Conservation (phyloP, 345 rosid genomes). For the Gynandropsis gynandra region DNA sequence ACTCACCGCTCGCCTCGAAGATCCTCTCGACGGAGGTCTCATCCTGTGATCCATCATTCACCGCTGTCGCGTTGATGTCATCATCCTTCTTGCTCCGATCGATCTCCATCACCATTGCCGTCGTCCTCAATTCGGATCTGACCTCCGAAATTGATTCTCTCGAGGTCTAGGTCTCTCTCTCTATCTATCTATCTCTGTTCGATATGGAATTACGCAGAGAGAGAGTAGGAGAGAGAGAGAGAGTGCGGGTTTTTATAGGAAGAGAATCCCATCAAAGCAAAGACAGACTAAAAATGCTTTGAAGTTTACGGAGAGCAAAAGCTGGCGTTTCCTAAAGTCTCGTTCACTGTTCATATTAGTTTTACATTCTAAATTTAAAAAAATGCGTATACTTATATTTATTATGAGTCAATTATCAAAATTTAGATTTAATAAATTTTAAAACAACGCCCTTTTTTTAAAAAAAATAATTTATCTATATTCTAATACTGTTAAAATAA, state of each 20-base stretch:
- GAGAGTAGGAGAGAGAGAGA: not conserved
- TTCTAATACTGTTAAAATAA: too few relatives aligned
- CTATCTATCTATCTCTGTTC: not conserved
- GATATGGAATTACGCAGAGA: not conserved
- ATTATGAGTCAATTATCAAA: too few relatives aligned
- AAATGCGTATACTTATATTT: too few relatives aligned
- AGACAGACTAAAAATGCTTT: not conserved
- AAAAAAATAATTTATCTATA: too few relatives aligned
- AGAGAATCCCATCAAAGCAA: conserved; percentile 17
- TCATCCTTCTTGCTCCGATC: conserved; percentile 19
- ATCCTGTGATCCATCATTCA: conserved; percentile 12
- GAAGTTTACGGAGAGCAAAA: not conserved
- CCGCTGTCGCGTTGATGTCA: conserved; percentile 7
- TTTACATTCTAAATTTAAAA: not conserved
- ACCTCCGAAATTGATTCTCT: not conserved
- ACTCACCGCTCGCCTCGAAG: conserved; percentile 33
- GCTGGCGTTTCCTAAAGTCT: not conserved
- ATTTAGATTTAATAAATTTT: too few relatives aligned
- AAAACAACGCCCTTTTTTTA: too few relatives aligned
- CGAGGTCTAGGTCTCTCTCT: too few relatives aligned
- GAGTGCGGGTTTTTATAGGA: not conserved
- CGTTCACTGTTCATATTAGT: conserved; percentile 14
- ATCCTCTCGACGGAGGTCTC: conserved; percentile 40
- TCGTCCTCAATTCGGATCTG: conserved; percentile 9
- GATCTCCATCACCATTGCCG: conserved; percentile 11